Conservation (phyloP, 2,329 filamentous ascomycete genomes). For the Colletotrichum sp. region DNA sequence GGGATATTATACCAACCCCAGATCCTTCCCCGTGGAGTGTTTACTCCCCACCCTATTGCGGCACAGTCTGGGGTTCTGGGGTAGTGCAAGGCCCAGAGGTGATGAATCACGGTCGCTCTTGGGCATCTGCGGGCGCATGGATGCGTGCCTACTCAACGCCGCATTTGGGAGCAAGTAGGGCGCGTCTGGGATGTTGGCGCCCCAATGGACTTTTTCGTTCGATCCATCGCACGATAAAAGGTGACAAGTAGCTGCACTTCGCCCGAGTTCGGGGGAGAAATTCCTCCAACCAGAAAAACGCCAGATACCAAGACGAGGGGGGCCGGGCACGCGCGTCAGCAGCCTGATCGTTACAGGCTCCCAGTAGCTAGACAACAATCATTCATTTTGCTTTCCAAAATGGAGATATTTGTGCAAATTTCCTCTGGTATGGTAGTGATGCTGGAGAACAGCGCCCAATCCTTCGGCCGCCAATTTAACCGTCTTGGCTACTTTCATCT, state of each 20-base stretch:
- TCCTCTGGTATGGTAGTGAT: too few species aligned
- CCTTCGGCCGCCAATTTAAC: not conserved
- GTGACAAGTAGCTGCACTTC: not conserved
- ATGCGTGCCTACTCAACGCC: not conserved
- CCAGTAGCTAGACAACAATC: not conserved
- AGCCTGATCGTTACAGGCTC: not conserved
- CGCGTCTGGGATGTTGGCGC: not conserved
- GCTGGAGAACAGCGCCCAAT: not conserved
- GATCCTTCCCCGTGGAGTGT: not conserved
- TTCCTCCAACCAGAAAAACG: slow-evolving; percentile 2
- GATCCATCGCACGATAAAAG: not conserved
- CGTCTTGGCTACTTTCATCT: not conserved
- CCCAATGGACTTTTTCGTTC: not conserved
- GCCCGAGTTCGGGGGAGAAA: not conserved
- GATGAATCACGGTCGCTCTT: not conserved
- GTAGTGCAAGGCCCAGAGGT: not conserved
- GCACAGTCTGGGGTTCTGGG: not conserved
- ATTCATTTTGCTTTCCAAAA: not conserved
- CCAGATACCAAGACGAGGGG: not conserved
- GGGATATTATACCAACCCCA: not conserved
- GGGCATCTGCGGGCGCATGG: not conserved
- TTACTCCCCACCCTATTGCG: not conserved
- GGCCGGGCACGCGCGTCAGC: not conserved
- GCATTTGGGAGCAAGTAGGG: not conserved
- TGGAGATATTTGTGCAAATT: not conserved